Conservation (phyloP, 306 rosid genomes). For the Trifolium pratense region DNA sequence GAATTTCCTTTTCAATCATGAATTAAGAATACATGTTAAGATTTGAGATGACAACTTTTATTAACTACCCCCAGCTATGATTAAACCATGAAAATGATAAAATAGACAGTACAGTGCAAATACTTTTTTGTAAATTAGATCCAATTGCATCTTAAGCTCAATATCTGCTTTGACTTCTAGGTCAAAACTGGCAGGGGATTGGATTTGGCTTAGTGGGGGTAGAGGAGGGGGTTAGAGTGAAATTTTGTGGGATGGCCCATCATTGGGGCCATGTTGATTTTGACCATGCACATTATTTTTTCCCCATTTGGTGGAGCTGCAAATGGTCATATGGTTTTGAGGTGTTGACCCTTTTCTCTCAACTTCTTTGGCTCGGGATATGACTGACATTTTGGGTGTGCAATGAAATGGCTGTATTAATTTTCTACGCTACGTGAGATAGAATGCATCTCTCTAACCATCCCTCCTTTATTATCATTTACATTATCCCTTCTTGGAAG, state of each 20-base stretch:
- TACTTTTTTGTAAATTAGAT: conserved; percentile 10
- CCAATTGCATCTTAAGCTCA: neutral
- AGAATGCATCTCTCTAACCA: neutral
- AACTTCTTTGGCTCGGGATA: conserved; percentile 17
- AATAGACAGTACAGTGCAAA: neutral
- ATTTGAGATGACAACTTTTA: conserved; percentile 27
- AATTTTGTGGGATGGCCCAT: conserved; percentile 1
- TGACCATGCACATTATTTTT: conserved; percentile 11
- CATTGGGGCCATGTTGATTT: conserved; percentile 23
- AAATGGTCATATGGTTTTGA: neutral
- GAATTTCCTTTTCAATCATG: conserved; percentile 31
- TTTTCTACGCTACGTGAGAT: neutral
- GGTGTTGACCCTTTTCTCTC: conserved; percentile 9
- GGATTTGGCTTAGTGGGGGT: conserved; percentile 8
- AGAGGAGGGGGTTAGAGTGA: neutral
- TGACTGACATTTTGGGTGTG: conserved; percentile 14
- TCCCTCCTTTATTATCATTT: conserved; percentile 14
- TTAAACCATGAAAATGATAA: conserved; percentile 23
- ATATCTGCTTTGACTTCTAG: neutral
- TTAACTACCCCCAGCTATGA: conserved; percentile 5
- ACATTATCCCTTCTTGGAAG: neutral
- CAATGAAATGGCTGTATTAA: conserved; percentile 20
- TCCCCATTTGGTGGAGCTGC: conserved; percentile 16
- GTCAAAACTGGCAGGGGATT: conserved; percentile 21
- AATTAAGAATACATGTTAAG: conserved; percentile 12